phyloP scores from a whole-genome alignment of 2,329 filamentous ascomycete genomes.

The Plectosphaerella cucumerina region DNA sequence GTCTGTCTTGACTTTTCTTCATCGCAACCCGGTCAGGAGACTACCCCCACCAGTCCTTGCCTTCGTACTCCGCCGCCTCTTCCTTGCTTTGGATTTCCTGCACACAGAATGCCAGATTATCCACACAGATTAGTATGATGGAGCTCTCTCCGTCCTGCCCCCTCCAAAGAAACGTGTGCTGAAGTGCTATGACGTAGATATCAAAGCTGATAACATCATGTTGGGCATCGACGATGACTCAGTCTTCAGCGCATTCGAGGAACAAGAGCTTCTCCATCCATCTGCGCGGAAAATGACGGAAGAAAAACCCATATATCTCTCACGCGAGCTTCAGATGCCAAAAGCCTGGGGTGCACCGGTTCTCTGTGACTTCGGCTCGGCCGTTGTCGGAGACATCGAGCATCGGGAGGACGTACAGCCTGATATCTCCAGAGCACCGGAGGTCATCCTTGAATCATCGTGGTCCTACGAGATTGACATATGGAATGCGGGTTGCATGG shows the following conservation, averaged over 20 bases:
- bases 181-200: constrained; percentile 19
- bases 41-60: constrained; percentile 29
- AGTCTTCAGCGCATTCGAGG: constrained; percentile 30
- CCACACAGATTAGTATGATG: constrained; percentile 32
- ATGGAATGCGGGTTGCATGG: constrained; percentile 33
- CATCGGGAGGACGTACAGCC: constrained; percentile 34
- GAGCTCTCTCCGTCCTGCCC: not conserved
- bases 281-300: constrained; percentile 35
- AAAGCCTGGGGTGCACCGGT: constrained; percentile 26
- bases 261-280: constrained; percentile 33
- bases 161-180: no score
- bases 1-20: constrained; percentile 31
- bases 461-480: constrained; percentile 46
- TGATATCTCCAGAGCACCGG: constrained; percentile 33
- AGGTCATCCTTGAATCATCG: constrained; percentile 40
- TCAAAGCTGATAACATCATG: constrained; percentile 30
- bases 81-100: constrained; percentile 39
- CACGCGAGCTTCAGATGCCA: constrained; percentile 30
- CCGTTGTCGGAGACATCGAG: constrained; percentile 27
- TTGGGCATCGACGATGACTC: constrained; percentile 33
- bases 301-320: constrained; percentile 36
- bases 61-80: constrained; percentile 30
- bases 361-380: constrained; percentile 47
- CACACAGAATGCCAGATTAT: constrained; percentile 40
- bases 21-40: constrained; percentile 30